Conservation (phyloP, 768 basidiomycete genomes). For the Mycena leptocephala region DNA sequence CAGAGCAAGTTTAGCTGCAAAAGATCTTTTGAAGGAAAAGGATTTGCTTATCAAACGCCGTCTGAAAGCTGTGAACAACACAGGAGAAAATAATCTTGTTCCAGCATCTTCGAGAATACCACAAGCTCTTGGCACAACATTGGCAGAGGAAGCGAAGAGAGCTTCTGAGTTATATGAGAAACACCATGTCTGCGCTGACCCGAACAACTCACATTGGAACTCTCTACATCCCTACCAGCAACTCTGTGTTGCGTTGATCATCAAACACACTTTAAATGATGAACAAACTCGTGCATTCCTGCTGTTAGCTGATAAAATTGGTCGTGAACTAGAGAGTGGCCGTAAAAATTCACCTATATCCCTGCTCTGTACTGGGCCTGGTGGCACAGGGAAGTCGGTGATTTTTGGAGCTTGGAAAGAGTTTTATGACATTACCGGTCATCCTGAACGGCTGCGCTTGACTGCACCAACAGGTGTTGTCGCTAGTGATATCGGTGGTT, state of each 20-base stretch:
- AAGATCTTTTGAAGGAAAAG: background rate
- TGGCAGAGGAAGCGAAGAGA: background rate
- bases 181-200: background rate
- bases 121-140: background rate
- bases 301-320: conserved; percentile 12
- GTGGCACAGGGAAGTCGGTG: conserved; percentile 42
- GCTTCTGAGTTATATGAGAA: background rate
- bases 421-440: conserved; percentile 19
- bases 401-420: conserved; percentile 38
- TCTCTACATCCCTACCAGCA: too few relatives aligned
- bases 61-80: background rate
- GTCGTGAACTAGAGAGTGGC: background rate
- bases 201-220: background rate
- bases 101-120: background rate
- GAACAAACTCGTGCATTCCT: conserved; percentile 10
- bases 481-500: conserved; percentile 40
- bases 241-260: background rate
- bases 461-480: conserved; percentile 41
- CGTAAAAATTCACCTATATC: background rate
- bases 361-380: conserved; percentile 37
- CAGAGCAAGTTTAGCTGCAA: background rate
- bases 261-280: background rate
- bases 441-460: conserved; percentile 20
- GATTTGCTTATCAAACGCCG: background rate
- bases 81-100: background rate